A percentile compares a stretch with the other conserved stretches of the same genome.
Evolutionary conservation across 2,329 filamentous ascomycete species (phyloP).

Genomic region (Aspergillus persii): DNA sequence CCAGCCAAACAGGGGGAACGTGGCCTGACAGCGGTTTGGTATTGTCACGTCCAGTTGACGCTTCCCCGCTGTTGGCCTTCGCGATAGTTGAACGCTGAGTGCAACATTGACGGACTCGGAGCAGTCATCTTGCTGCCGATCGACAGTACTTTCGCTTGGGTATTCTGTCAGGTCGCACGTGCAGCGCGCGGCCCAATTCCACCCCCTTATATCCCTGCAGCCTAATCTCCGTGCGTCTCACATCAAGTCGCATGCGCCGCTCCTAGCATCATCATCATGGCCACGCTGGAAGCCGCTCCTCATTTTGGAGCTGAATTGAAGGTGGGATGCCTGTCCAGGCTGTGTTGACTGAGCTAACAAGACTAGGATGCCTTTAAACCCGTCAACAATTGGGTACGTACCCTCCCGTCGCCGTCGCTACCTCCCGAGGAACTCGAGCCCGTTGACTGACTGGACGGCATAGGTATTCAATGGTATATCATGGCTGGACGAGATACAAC

Average conservation of each 20-base stretch:
- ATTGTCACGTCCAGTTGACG: constrained; percentile 26
- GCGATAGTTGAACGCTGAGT: too few species aligned
- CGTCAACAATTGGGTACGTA: constrained; percentile 78
- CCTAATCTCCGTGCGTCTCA: neutral
- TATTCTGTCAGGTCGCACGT: too few species aligned
- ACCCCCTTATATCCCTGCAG: neutral
- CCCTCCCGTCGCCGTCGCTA: neutral
- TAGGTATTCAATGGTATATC: constrained; percentile 78
- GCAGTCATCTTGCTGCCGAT: too few species aligned
- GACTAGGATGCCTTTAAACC: constrained; percentile 93
- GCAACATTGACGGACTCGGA: too few species aligned
- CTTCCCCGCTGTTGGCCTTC: constrained; percentile 22
- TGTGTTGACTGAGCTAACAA: neutral
- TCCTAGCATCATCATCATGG: constrained; percentile 55
- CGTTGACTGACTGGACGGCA: neutral
- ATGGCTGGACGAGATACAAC: constrained; percentile 95
- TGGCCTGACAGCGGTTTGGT: constrained; percentile 26
- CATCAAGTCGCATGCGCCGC: constrained; percentile 25
- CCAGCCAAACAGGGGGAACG: constrained; percentile 4
- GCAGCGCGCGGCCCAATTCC: too few species aligned
- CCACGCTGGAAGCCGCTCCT: constrained; percentile 76
- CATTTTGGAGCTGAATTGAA: constrained; percentile 94
- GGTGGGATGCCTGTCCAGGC: constrained; percentile 49
- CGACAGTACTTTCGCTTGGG: neutral
- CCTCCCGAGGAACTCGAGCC: neutral